phyloP scores from a whole-genome alignment of 2,329 filamentous ascomycete species.

The Colletotrichum costaricense region DNA sequence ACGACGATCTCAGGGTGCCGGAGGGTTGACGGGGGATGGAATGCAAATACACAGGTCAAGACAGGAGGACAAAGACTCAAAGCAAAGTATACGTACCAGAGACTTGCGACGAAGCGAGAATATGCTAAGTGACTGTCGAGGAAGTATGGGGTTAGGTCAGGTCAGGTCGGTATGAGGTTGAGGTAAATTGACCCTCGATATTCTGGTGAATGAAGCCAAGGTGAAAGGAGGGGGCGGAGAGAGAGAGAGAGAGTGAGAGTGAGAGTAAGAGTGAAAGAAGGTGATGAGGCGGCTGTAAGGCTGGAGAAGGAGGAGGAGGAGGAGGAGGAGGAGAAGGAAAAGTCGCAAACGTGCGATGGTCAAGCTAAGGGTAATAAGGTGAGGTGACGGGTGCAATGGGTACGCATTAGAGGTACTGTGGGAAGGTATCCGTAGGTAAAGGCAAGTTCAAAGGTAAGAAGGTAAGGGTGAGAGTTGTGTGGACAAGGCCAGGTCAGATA shows the following conservation, averaged over 20 bases:
- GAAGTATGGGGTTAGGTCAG: neutral
- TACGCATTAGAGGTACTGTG: neutral
- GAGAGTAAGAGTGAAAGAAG: neutral
- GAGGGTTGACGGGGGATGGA: neutral
- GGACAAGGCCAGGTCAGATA: neutral
- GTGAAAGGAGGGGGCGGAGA: neutral
- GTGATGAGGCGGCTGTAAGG: neutral
- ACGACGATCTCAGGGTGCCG: neutral
- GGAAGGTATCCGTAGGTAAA: no score
- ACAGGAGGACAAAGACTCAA: neutral
- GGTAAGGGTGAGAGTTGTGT: no score
- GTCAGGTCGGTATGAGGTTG: neutral
- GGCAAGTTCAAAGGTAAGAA: no score
- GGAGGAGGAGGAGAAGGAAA: neutral
- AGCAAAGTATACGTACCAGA: conserved; percentile 13
- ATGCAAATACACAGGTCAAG: neutral
- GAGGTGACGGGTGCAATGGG: neutral
- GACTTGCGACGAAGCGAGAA: conserved; percentile 1
- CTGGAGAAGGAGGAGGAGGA: neutral
- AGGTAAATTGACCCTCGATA: conserved; percentile 3
- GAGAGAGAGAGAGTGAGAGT: neutral
- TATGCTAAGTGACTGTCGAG: neutral
- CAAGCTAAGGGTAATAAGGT: neutral
- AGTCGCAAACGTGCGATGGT: neutral
- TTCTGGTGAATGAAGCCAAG: neutral